A percentile compares a stretch with the other conserved stretches of the same genome.
phyloP scores from a whole-genome alignment of 1,284 basidiomycete species.

The Wallemia ichthyophaga region DNA sequence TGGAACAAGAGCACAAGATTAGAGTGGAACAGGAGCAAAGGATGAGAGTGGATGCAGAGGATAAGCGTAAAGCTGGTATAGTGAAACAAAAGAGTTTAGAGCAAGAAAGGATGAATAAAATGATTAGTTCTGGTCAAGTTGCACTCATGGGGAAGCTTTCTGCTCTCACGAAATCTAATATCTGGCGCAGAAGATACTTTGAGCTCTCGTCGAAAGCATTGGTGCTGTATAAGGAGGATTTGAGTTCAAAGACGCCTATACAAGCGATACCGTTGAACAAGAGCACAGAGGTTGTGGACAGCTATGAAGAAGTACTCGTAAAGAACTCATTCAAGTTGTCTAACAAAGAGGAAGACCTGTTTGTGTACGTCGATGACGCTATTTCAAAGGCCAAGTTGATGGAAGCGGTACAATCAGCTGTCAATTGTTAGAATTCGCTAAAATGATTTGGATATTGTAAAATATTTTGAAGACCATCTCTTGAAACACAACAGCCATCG shows the following conservation, averaged over 20 bases:
- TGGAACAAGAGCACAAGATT: not conserved
- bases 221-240: not conserved
- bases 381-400: not conserved
- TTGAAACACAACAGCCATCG: too few relatives aligned
- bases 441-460: too few relatives aligned
- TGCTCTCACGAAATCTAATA: not conserved
- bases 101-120: not conserved
- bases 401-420: not conserved
- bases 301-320: not conserved
- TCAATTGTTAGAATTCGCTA: not conserved
- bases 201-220: not conserved
- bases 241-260: not conserved
- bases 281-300: not conserved
- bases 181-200: not conserved
- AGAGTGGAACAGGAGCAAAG: not conserved
- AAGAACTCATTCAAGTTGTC: not conserved
- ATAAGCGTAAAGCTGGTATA: not conserved
- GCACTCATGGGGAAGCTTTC: not conserved
- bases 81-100: not conserved
- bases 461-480: not conserved
- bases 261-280: not conserved
- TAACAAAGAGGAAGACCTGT: not conserved
- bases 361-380: not conserved
- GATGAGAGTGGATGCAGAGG: not conserved
- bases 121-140: not conserved